Conservation (phyloP, 768 basidiomycete genomes). For the Tubosaeta sp. region DNA sequence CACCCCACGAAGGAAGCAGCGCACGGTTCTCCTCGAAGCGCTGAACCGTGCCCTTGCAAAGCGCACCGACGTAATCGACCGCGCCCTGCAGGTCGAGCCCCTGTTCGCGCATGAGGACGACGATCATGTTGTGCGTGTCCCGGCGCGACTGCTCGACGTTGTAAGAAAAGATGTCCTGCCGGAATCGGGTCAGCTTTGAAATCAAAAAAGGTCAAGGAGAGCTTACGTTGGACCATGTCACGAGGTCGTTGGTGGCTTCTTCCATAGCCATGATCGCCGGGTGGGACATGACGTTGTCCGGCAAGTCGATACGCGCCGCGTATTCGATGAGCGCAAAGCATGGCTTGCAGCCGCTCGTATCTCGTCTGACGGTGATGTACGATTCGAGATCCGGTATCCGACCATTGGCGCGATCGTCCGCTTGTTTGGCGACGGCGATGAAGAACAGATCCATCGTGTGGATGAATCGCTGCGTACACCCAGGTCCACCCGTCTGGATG, state of each 20-base stretch:
- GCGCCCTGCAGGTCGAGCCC: constrained; percentile 57
- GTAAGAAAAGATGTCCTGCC: constrained; percentile 70
- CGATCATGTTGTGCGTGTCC: constrained; percentile 69
- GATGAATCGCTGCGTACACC: constrained; percentile 39
- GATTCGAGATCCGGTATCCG: constrained; percentile 44
- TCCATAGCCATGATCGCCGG: constrained; percentile 43
- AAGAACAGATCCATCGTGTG: constrained; percentile 40
- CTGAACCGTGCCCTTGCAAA: constrained; percentile 54
- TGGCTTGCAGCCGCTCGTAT: constrained; percentile 51
- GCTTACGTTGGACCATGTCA: constrained; percentile 45
- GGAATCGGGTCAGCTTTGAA: not conserved
- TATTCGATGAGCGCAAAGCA: constrained; percentile 54
- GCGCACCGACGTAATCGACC: constrained; percentile 58
- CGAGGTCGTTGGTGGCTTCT: constrained; percentile 47
- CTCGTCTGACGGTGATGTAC: constrained; percentile 50
- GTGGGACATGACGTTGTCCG: constrained; percentile 51
- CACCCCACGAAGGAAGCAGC: constrained; percentile 58
- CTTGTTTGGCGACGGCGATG: constrained; percentile 39
- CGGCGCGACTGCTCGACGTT: constrained; percentile 69
- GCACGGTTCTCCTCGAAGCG: constrained; percentile 45
- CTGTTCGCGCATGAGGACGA: constrained; percentile 62
- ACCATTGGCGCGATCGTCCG: constrained; percentile 37
- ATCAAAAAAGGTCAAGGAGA: not conserved
- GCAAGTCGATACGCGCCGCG: constrained; percentile 46
- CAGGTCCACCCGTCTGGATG: constrained; percentile 34